Conservation (phyloP, 176 grass and related monocot genomes). For the Oryza australiensis region DNA sequence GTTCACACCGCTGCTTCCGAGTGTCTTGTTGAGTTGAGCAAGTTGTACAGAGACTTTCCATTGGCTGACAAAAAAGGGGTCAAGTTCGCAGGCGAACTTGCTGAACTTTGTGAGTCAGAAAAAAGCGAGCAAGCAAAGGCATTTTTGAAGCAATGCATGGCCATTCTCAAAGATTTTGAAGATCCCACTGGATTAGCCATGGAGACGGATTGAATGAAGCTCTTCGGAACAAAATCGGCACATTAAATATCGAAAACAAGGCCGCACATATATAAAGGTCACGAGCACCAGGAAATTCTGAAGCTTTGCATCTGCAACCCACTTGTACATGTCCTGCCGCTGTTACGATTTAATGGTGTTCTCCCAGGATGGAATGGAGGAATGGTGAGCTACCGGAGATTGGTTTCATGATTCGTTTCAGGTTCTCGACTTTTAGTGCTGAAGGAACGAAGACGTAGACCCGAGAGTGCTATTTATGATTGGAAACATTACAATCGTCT, state of each 20-base stretch:
- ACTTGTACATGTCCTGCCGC: neutral
- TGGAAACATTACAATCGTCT: neutral
- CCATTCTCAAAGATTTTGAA: conserved; percentile 51
- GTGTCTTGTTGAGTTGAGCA: conserved; percentile 76
- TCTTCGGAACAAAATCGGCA: conserved; percentile 8
- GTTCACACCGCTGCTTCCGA: conserved; percentile 83
- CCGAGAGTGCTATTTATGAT: neutral
- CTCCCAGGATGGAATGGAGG: neutral
- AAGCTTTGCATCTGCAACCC: neutral
- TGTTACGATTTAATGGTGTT: neutral
- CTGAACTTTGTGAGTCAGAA: conserved; percentile 58
- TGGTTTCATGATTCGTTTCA: neutral
- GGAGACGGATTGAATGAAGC: conserved; percentile 17
- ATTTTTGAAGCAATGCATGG: conserved; percentile 61
- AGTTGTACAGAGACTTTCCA: conserved; percentile 75
- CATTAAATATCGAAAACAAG: neutral
- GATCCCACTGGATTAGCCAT: conserved; percentile 35
- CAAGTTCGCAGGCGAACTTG: conserved; percentile 59
- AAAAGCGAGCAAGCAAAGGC: conserved; percentile 90
- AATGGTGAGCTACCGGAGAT: neutral
- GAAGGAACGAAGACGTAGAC: neutral
- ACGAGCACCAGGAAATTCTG: neutral
- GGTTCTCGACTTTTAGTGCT: neutral
- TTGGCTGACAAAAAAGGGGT: conserved; percentile 55
- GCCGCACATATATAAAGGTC: neutral